Percentiles rank a stretch among this genome's conserved stretches.
phyloP scores from a whole-genome alignment of 345 rosid genomes.

The Dovyalis caffra region DNA sequence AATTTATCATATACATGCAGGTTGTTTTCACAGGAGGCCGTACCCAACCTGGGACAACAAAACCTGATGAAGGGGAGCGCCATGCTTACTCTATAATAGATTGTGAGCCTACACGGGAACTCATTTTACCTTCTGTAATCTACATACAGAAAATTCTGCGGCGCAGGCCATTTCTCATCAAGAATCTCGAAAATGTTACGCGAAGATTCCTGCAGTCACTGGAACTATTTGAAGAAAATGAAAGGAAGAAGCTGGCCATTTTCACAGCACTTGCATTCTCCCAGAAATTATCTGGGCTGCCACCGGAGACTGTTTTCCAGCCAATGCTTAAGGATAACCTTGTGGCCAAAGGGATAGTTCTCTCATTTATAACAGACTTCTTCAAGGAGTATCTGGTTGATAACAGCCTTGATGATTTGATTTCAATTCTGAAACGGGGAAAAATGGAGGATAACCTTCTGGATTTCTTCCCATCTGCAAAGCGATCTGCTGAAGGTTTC shows the following conservation, averaged over 20 bases:
- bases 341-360: constrained; percentile 97
- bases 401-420: constrained; percentile 93
- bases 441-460: constrained; percentile 91
- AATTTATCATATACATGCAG: constrained; percentile 35
- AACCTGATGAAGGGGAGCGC: constrained; percentile 98
- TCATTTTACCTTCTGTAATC: constrained; percentile 77
- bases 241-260: constrained; percentile 95
- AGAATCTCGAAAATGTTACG: constrained; percentile 95
- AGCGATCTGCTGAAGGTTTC: constrained; percentile 80
- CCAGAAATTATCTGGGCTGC: constrained; percentile 96
- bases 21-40: constrained; percentile 97
- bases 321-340: constrained; percentile 98
- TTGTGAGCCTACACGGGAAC: constrained; percentile 80
- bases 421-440: constrained; percentile 85
- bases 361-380: constrained; percentile 88
- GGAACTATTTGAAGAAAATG: constrained; percentile 98
- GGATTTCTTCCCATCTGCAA: constrained; percentile 76
- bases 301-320: constrained; percentile 96
- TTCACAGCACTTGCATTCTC: constrained; percentile 98
- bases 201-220: constrained; percentile 87
- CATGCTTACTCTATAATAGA: constrained; percentile 87
- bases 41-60: constrained; percentile 92
- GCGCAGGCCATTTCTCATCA: constrained; percentile 90
- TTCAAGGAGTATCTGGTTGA: constrained; percentile 95
- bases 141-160: constrained; percentile 88